Conservation (phyloP, 768 basidiomycete genomes). For the Fomitopsis serialis region DNA sequence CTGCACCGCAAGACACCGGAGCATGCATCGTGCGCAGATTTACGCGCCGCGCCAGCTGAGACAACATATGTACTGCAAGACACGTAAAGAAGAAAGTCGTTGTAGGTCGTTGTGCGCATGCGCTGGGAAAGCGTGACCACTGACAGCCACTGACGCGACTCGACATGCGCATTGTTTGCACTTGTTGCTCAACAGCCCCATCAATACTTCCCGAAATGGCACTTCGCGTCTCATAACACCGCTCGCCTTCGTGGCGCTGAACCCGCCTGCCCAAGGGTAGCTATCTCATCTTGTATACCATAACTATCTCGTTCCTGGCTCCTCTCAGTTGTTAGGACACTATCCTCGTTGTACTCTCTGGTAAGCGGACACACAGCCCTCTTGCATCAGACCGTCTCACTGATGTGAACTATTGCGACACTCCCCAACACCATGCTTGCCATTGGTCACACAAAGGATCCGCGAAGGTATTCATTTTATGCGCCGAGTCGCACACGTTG, state of each 20-base stretch:
- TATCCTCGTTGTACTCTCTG: too few species aligned
- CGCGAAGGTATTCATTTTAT: too few species aligned
- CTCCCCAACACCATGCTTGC: too few species aligned
- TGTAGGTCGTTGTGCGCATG: neutral
- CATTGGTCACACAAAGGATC: too few species aligned
- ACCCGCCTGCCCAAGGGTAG: neutral
- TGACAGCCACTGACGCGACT: neutral
- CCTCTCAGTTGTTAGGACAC: too few species aligned
- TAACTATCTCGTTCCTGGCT: too few species aligned
- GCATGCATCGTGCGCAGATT: conserved; percentile 3
- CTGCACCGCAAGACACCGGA: neutral
- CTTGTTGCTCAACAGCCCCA: neutral
- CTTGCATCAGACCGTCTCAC: too few species aligned
- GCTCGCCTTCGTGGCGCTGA: neutral
- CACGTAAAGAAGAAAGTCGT: neutral
- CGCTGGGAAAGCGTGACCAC: neutral
- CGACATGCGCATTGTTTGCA: too few species aligned
- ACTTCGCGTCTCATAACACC: neutral
- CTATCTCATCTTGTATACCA: too few species aligned
- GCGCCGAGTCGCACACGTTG: too few species aligned
- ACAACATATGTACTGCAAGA: conserved; percentile 5
- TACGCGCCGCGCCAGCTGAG: conserved; percentile 9
- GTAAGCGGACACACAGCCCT: too few species aligned
- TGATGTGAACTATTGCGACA: too few species aligned
- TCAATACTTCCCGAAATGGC: neutral